Evolutionary conservation across 148 eudicot species (phyloP), one percentile per base, ranked within the genome.

Genomic region (Chenopodium album): DNA sequence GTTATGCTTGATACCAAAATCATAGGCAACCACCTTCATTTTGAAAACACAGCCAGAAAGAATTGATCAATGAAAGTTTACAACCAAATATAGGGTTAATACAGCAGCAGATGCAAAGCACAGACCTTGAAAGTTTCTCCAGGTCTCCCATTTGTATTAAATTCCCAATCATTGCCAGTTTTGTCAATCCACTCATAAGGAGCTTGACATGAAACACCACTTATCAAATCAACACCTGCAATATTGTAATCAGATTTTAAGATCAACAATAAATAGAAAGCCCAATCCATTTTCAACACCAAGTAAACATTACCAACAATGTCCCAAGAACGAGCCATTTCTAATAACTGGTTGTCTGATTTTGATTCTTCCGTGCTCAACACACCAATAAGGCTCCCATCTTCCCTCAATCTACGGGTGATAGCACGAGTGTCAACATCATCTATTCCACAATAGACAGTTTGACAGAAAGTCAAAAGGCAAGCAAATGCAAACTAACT

Each of bases 351-450:
- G 12, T 89, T 91, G 75, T 96, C 97, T 7, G 97, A 88, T 89
- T 92, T 96, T 50, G 90, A 76, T 34, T 88, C 74, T 87, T 95
- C 99, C 16, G 98, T 96, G 89, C 98, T 96, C 84, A 96, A 86
- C 26, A 94, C 97, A 87, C 99, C 99, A 76, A 92, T 89, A 79
- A 94, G 98, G 86, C 99, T 96, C n/a, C 99, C 98, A 83, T 96
- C 98, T 89, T 96, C 87, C 85, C 99, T 88, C 83, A 96, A 82
- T 88, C 98, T 88, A 80, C 95, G 94, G 67, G 98, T 96, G 71
- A 96, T 96, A 78, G 99, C 97, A 79, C 97, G 97, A 56, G 99
- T 94, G 85, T 94, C 99, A 78, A 96, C 99, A 82, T 96, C 99
- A 90, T 94, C 99, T 96, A 75, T 82, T 23, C 44, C 87, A 80